Conservation (phyloP, 1,284 basidiomycete genomes). For the Cutaneotrichosporon curvatum region DNA sequence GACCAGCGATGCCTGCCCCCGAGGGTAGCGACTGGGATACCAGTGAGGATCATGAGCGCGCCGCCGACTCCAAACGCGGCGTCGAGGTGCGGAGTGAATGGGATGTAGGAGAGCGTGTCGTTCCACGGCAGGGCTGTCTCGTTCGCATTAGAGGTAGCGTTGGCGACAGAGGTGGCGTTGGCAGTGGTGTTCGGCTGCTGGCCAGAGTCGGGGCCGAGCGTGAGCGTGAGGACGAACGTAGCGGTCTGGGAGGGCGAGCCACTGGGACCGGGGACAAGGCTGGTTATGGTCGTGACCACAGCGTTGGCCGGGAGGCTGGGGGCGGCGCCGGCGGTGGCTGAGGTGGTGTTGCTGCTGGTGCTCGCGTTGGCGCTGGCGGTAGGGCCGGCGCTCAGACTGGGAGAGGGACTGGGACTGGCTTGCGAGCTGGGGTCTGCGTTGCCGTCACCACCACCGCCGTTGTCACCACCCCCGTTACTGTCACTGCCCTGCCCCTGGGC, state of each 20-base stretch:
- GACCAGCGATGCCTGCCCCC: slow-evolving; percentile 94
- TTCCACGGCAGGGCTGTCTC: slow-evolving; percentile 29
- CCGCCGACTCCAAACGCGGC: slow-evolving; percentile 85
- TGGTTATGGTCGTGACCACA: slow-evolving; percentile 30
- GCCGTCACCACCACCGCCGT: slow-evolving; percentile 1
- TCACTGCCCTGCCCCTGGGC: not conserved
- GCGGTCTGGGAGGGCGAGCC: slow-evolving; percentile 19
- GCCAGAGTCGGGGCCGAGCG: slow-evolving; percentile 22
- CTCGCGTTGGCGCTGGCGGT: not conserved
- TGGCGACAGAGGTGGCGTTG: slow-evolving; percentile 1
- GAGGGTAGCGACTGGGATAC: slow-evolving; percentile 78
- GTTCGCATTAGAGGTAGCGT: slow-evolving; percentile 9
- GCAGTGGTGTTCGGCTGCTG: slow-evolving; percentile 8
- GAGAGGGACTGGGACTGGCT: too few species aligned
- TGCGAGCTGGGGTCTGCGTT: too few species aligned
- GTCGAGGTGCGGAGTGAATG: slow-evolving; percentile 64
- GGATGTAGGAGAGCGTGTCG: slow-evolving; percentile 36
- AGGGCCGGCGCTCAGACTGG: too few species aligned
- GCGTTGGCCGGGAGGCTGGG: slow-evolving; percentile 1
- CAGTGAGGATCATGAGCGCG: slow-evolving; percentile 77
- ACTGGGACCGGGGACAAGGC: slow-evolving; percentile 22
- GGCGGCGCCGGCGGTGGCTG: slow-evolving; percentile 3
- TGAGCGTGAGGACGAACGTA: slow-evolving; percentile 35
- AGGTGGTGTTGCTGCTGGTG: not conserved
- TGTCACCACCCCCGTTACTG: not conserved